phyloP scores from a whole-genome alignment of 2,329 filamentous ascomycete species.

The Ophiognomonia clavigignenti-juglandacearum region DNA sequence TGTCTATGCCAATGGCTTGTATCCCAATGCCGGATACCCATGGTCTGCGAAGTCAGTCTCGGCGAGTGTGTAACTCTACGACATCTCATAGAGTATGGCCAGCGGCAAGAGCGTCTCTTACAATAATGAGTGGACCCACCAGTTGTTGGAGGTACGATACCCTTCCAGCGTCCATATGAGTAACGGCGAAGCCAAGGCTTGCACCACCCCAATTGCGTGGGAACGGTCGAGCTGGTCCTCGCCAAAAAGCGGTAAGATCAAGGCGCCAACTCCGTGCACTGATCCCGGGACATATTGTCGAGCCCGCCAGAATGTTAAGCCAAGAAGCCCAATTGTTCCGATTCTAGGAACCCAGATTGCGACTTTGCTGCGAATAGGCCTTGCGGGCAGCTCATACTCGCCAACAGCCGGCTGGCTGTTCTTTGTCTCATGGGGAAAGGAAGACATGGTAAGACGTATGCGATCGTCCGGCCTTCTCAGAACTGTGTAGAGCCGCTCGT shows the following conservation, averaged over 20 bases:
- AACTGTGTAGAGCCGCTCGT: too few species aligned
- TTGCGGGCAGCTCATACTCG: not conserved
- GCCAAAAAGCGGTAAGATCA: constrained; percentile 9
- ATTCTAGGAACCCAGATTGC: constrained; percentile 3
- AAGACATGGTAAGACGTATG: too few species aligned
- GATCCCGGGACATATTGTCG: not conserved
- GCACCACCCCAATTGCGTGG: not conserved
- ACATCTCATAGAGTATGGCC: not conserved
- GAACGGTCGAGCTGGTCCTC: not conserved
- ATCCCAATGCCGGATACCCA: not conserved
- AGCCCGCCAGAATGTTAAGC: not conserved
- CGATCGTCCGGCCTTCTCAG: too few species aligned
- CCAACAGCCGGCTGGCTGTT: too few species aligned
- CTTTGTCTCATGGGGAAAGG: not conserved
- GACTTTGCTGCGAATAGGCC: not conserved
- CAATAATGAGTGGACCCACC: not conserved
- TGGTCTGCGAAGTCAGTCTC: not conserved
- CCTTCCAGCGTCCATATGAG: constrained; percentile 13
- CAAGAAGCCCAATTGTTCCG: not conserved
- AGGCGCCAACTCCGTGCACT: not conserved
- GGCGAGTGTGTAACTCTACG: not conserved
- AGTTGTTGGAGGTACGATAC: not conserved
- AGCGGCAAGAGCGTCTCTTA: not conserved
- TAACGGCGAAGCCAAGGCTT: constrained; percentile 8
- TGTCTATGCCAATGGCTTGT: constrained; percentile 7